phyloP scores from a whole-genome alignment of 768 basidiomycete genomes.

The Tylopilus rubrobrunneus region DNA sequence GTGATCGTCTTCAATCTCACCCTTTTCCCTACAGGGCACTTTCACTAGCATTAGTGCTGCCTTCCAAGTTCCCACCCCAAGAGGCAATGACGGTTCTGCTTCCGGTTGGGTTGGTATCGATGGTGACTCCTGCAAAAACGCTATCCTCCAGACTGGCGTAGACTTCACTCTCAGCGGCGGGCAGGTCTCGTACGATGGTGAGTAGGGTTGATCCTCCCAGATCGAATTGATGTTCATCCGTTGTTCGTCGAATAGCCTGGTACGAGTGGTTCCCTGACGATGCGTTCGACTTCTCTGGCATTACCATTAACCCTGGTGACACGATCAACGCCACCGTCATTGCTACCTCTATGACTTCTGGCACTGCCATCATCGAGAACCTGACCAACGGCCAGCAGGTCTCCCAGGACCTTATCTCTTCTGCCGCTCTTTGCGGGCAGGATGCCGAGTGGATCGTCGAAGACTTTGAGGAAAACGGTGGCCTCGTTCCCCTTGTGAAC shows the following conservation, averaged over 20 bases:
- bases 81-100: constrained; percentile 6
- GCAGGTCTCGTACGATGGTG: constrained; percentile 8
- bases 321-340: constrained; percentile 12
- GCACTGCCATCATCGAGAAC: constrained; percentile 17
- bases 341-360: constrained; percentile 18
- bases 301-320: constrained; percentile 13
- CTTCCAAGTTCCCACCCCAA: constrained; percentile 17
- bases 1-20: neutral
- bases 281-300: constrained; percentile 10
- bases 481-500: constrained; percentile 10
- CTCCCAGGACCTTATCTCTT: constrained; percentile 5
- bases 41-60: constrained; percentile 18
- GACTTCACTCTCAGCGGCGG: constrained; percentile 6
- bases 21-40: constrained; percentile 9
- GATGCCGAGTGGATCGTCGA: constrained; percentile 25
- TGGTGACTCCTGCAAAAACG: constrained; percentile 8
- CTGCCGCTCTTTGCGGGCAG: constrained; percentile 1
- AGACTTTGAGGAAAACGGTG: constrained; percentile 5
- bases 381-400: constrained; percentile 10
- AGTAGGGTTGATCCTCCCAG: neutral
- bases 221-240: neutral
- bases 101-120: constrained; percentile 26
- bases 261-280: constrained; percentile 21
- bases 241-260: constrained; percentile 14
- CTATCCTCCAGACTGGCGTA: constrained; percentile 21